Evolutionary conservation across 2,329 filamentous ascomycete species (phyloP).

Genomic region (Madurella mycetomatis): DNA sequence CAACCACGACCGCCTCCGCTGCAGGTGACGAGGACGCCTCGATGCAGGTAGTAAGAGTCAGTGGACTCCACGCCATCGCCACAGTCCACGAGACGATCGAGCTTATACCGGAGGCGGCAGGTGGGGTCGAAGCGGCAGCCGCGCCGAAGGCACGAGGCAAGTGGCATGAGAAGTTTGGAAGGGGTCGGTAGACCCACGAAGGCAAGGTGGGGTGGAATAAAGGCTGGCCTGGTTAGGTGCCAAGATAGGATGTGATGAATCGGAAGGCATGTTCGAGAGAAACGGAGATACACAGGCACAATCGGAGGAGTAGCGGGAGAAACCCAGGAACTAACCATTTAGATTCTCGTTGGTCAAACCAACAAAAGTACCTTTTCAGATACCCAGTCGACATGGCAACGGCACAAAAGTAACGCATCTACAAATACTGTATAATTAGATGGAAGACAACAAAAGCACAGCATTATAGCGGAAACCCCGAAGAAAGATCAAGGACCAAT

Average conservation of each 20-base stretch:
- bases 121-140: constrained; percentile 24
- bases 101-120: constrained; percentile 41
- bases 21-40: constrained; percentile 13
- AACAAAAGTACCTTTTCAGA: too few relatives aligned
- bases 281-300: too few relatives aligned
- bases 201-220: background rate
- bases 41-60: constrained; percentile 19
- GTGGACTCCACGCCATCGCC: constrained; percentile 45
- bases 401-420: too few relatives aligned
- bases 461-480: too few relatives aligned
- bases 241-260: background rate
- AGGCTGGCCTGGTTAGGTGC: background rate
- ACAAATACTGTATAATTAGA: too few relatives aligned
- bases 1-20: constrained; percentile 8
- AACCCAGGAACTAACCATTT: too few relatives aligned
- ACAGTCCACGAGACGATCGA: constrained; percentile 61
- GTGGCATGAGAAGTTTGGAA: constrained; percentile 58
- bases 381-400: too few relatives aligned
- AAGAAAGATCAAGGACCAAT: too few relatives aligned
- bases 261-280: too few relatives aligned
- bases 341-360: too few relatives aligned
- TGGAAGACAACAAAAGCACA: too few relatives aligned
- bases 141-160: constrained; percentile 42
- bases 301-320: too few relatives aligned
- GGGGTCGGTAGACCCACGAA: constrained; percentile 34